These are phyloP conservation scores for Aplosporella prunicola DNA, from an alignment of 2,329 filamentous ascomycete species.

Conservation along the genomic window DNA sequence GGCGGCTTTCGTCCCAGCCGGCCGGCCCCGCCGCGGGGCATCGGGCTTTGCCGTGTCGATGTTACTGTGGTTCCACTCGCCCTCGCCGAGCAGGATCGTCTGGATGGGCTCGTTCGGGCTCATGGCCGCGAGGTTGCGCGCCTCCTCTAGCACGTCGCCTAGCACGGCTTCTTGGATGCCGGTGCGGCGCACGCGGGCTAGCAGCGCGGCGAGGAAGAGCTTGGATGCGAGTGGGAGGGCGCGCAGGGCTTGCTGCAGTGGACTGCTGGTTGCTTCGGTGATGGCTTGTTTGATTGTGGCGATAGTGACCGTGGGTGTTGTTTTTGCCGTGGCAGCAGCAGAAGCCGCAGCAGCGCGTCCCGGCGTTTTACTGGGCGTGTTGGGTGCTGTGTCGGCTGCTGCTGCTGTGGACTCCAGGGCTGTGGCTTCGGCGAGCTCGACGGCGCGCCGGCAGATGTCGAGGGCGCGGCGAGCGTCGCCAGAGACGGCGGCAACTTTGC, in stretches of 20 bases:
- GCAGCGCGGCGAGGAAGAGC: conserved; percentile 71
- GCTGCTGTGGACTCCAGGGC: conserved; percentile 20
- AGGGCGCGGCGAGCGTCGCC: conserved; percentile 87
- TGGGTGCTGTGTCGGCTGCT: conserved; percentile 32
- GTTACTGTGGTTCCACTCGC: background rate
- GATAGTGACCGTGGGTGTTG: conserved; percentile 62
- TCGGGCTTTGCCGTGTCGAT: conserved; percentile 3
- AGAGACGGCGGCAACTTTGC: conserved; percentile 93
- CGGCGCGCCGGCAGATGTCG: conserved; percentile 89
- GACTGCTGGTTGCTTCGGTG: conserved; percentile 86
- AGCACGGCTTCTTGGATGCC: conserved; percentile 81
- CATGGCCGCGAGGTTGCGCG: conserved; percentile 57
- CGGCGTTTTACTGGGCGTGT: conserved; percentile 53
- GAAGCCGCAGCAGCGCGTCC: conserved; percentile 9
- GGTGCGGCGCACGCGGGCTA: conserved; percentile 69
- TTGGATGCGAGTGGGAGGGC: conserved; percentile 74
- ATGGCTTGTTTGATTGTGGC: conserved; percentile 90
- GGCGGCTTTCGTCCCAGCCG: conserved; percentile 21
- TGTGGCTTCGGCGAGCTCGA: conserved; percentile 85
- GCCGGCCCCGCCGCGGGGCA: conserved; percentile 14
- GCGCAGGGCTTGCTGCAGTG: conserved; percentile 80
- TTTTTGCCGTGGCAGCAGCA: background rate
- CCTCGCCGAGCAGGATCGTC: conserved; percentile 46
- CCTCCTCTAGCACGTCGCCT: conserved; percentile 83
- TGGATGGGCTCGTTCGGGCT: conserved; percentile 52